Conservation (phyloP, 768 basidiomycete genomes). For the Tulasnella sp. region DNA sequence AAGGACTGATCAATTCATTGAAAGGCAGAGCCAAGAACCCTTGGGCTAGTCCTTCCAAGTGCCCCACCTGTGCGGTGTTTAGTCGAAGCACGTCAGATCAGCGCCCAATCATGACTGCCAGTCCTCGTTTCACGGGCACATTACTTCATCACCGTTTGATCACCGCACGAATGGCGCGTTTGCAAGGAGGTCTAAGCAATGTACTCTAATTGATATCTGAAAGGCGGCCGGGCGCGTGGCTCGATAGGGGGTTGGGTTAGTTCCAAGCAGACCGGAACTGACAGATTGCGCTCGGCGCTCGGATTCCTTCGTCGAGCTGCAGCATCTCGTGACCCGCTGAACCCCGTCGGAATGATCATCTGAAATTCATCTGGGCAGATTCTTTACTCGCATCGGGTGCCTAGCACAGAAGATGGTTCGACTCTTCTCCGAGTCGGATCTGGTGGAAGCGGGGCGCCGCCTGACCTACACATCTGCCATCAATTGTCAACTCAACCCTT, state of each 20-base stretch:
- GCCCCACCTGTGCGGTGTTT: neutral
- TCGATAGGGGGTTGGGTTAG: neutral
- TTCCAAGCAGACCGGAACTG: neutral
- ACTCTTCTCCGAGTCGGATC: neutral
- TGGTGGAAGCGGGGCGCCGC: neutral
- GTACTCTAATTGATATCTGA: neutral
- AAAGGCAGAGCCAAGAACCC: neutral
- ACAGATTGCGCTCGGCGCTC: neutral
- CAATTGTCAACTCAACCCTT: neutral
- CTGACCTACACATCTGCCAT: neutral
- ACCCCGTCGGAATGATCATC: slow-evolving; percentile 3
- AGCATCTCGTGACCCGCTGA: neutral
- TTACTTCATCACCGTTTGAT: neutral
- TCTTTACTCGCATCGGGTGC: neutral
- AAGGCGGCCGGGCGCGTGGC: neutral
- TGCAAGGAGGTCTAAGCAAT: neutral
- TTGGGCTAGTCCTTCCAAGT: neutral
- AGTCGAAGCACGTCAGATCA: neutral
- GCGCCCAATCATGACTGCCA: neutral
- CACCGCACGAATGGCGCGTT: neutral
- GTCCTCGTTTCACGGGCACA: neutral
- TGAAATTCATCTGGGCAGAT: slow-evolving; percentile 2
- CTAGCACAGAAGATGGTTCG: neutral
- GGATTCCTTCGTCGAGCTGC: neutral
- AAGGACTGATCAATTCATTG: neutral